phyloP scores from a whole-genome alignment of 2,329 filamentous ascomycete genomes.

The Paradendryphiella salina region DNA sequence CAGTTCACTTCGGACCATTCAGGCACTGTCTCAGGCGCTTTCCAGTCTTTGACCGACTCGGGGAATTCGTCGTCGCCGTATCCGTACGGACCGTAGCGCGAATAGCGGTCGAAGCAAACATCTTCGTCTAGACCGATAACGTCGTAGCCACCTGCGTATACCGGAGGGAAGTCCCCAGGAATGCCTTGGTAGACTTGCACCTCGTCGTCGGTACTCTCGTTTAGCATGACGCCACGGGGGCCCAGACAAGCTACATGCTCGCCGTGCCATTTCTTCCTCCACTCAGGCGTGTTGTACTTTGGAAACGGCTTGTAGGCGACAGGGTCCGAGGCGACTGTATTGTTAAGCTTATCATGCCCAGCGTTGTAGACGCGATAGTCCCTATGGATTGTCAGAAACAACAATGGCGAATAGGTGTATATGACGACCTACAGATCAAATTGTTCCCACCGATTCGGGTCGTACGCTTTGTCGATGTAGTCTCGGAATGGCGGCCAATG shows the following conservation, averaged over 20 bases:
- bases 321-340: slow-evolving; percentile 44
- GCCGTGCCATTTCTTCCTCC: slow-evolving; percentile 61
- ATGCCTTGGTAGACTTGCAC: slow-evolving; percentile 64
- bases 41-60: slow-evolving; percentile 53
- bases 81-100: slow-evolving; percentile 60
- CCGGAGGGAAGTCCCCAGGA: slow-evolving; percentile 51
- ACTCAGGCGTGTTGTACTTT: slow-evolving; percentile 65
- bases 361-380: slow-evolving; percentile 48
- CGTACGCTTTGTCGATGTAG: slow-evolving; percentile 50
- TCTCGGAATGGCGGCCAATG: slow-evolving; percentile 54
- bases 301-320: slow-evolving; percentile 72
- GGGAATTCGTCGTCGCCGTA: slow-evolving; percentile 55
- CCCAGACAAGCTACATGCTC: slow-evolving; percentile 67
- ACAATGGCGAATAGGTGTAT: not conserved
- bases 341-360: slow-evolving; percentile 38
- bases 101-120: slow-evolving; percentile 66
- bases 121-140: slow-evolving; percentile 51
- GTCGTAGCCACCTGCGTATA: slow-evolving; percentile 45
- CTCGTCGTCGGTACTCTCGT: slow-evolving; percentile 63
- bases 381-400: slow-evolving; percentile 23
- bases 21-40: slow-evolving; percentile 44
- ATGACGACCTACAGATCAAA: slow-evolving; percentile 42
- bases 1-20: slow-evolving; percentile 70
- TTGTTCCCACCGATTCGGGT: slow-evolving; percentile 55
- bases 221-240: slow-evolving; percentile 56